Evolutionary conservation across 768 basidiomycete species (phyloP), one percentile per base, ranked within the genome.

Genomic region (Tremella yokohamensis): DNA sequence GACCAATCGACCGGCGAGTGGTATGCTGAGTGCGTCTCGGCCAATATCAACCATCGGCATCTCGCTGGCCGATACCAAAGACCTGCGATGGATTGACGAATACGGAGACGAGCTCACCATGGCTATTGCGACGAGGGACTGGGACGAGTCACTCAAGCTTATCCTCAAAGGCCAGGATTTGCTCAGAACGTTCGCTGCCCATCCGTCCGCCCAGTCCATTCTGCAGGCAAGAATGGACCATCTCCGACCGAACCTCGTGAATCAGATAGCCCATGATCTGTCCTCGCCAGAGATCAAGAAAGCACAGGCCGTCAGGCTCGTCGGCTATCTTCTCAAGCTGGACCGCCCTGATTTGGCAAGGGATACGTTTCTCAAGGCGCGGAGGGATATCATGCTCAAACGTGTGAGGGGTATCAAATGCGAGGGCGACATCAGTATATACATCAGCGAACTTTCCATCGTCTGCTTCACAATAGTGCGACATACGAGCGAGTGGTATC

Each of bases 401-500:
- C 83, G 90, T 48, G 83, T 90, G n/a, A 82, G 93, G 48, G 87
- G 85, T 66, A 96, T 99, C 68, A 82, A 83, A 49, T 93, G 92
- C 63, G 90, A 94, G 64, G 93, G 94, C 1, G 85, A 92, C 68
- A 84, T 93, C 34, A 83, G 82, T 2, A 81, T 86, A 49, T 98
- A 94, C 68, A 82, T 98, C 49, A 86, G 84, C 34, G 90, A 97
- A 69, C 80, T 98, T 34, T 84, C 90, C 1, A 81, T 92, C 40
- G 89, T 98, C 0, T 84, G 87, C 57, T 98, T 98, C 68, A 96
- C 92, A 0, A 86, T 89, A 1, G 88, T 99, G 74, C 93, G 96
- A 74, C 90, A 98, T 71, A 96, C 93, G 0, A 90, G 90, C 13
- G 94, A 99, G 77, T 99, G 96, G 96, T 99, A 90, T 76, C 80